Evolutionary conservation across 2,329 filamentous ascomycete species (phyloP), one percentile per base, ranked within the genome.

Genomic region (Sarocladiaceae sp.): DNA sequence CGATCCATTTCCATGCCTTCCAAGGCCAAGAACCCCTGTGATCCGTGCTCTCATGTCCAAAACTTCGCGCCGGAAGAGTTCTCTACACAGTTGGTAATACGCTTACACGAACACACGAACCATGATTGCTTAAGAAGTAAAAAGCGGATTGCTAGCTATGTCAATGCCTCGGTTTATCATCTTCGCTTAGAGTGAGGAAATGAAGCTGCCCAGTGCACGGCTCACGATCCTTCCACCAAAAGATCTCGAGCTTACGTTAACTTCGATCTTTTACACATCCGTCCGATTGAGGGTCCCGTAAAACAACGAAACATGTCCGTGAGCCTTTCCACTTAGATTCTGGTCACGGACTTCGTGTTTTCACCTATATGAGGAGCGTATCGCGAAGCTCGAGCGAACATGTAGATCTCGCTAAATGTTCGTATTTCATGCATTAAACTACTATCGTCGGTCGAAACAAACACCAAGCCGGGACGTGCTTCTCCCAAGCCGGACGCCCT

Each of bases 101-200:
- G 40, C 18, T 4, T n/a, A 23, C 20, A 44, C 13, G 17, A 44
- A 23, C 7, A 40, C 7, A 23, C 12, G 28, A 44, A 22, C 17
- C 23, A 26, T n/a, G n/a, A n/a, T n/a, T n/a, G n/a, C n/a, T n/a
- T n/a, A n/a, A n/a, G n/a, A n/a, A n/a, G n/a, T n/a, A 44, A 44
- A 44, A 44, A 44, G 40, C 40, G 40, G 40, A 44, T 22, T 44
- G n/a, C n/a, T n/a, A n/a, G n/a, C n/a, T n/a, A n/a, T n/a, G n/a
- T n/a, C n/a, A n/a, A n/a, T n/a, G n/a, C n/a, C n/a, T n/a, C n/a
- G n/a, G n/a, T n/a, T n/a, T n/a, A n/a, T n/a, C n/a, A n/a, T n/a
- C n/a, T n/a, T n/a, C n/a, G n/a, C n/a, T n/a, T n/a, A n/a, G n/a
- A n/a, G n/a, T n/a, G n/a, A n/a, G n/a, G n/a, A n/a, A n/a, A n/a